phyloP scores from a whole-genome alignment of 148 eudicot genomes.

The Rheum nobile region DNA sequence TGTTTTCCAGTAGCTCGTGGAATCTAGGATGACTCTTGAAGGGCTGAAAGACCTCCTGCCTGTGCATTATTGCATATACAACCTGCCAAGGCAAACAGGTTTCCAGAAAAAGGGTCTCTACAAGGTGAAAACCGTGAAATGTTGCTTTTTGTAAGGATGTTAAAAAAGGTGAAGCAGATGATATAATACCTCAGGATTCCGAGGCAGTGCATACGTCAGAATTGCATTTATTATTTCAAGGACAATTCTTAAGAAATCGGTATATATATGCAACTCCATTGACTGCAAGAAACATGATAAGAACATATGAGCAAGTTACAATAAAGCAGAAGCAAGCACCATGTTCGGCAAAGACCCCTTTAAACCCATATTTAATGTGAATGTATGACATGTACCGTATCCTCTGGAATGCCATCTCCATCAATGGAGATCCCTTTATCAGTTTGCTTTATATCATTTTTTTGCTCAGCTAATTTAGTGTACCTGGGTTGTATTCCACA shows the following conservation, averaged over 20 bases:
- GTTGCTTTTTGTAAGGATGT: neutral
- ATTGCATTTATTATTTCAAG: constrained; percentile 87
- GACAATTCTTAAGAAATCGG: constrained; percentile 82
- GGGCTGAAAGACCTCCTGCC: constrained; percentile 91
- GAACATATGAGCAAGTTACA: neutral
- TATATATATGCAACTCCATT: constrained; percentile 78
- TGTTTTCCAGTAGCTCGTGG: constrained; percentile 82
- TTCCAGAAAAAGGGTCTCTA: neutral
- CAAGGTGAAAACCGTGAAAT: neutral
- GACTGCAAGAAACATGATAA: constrained; percentile 36
- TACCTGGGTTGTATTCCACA: constrained; percentile 34
- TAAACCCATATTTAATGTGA: neutral
- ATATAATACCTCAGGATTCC: constrained; percentile 80
- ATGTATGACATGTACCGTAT: constrained; percentile 16
- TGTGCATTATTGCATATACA: constrained; percentile 91
- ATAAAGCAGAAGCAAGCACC: neutral
- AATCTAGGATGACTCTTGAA: constrained; percentile 86
- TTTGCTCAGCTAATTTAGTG: constrained; percentile 68
- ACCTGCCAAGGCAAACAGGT: constrained; percentile 37
- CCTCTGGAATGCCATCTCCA: constrained; percentile 46
- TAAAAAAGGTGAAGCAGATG: neutral
- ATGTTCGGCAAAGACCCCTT: neutral
- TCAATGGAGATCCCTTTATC: constrained; percentile 32
- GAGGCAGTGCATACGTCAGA: constrained; percentile 79
- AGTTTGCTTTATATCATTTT: constrained; percentile 43